Base-by-base conservation (phyloP, 2,329 filamentous ascomycete genomes). In the Aspergillus transmontanensis region DNA sequence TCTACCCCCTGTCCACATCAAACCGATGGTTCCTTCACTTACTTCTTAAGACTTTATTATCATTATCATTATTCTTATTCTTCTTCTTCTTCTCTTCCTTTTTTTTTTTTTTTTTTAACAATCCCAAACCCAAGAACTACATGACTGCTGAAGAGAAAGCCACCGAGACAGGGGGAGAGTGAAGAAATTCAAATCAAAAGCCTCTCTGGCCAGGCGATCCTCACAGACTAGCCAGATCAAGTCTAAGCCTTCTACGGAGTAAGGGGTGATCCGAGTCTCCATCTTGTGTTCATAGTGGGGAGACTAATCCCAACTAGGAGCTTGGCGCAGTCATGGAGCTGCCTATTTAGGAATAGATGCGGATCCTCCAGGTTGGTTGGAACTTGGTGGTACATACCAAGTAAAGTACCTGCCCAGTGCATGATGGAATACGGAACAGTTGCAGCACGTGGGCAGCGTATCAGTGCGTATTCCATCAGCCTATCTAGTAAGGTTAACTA, bases 1-100 rank as follows among this genome's bases (percentile, higher is more conserved):
- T 34, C 54, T 50, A 23, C 62, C 60, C 59, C 48, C 53, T 61
- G 57, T 59, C 58, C 61, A 65, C 41, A 50, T 64, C 61, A 66
- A 62, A 64, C 55, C 28, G 48, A 65, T 50, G 54, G 59, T 54
- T 43, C 48, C 26, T 50, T 30, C 10, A 57, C 48, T 30, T 55
- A 57, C 48, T 30, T 55, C 19, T 30, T 36, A 28, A 21, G 16
- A 45, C 26, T 53, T 57, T 21, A 30, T 60, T 41, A 7, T 43
- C 53, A 4, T 60, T 32, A 45, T 59, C 50, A 12, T 46, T 21
- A 23, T 6, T 56, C 1, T 41, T 41, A 1, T n/a, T 36, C 6
- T 26, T 48, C 7, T 34, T 34, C 10, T 34, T 34, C 23, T 7
- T 43, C 10, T 53, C 46, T 34, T 23, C 41, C 57, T 45, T 54